Base-by-base conservation (phyloP, 352 stramenopile species). In the Pythium biforme region DNA sequence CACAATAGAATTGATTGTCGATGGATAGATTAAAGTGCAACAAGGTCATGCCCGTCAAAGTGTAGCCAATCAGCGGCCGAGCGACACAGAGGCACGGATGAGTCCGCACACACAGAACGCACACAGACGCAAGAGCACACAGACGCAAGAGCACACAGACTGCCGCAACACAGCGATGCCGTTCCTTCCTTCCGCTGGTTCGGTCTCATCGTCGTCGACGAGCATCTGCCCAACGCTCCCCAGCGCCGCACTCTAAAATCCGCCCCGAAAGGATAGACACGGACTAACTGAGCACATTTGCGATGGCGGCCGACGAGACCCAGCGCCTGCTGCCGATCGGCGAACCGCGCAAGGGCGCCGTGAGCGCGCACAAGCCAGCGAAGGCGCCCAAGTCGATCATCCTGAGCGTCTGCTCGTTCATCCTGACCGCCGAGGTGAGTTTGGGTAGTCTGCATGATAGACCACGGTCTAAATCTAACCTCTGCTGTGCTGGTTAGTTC, bases 391-490 rank as follows among this genome's bases (percentile, higher is more conserved):
- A 83, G 65, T 95, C 86, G 41, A 89, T 93, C 63, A 93, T 95
- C 59, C 49, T 92, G 46, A 90, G 74, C 69, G 86, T 95, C 43
- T 95, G 86, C 74, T 93, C 83, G 3, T 95, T 90, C 68, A 95
- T 95, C 57, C 84, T 95, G 52, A 79, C 92, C 49, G 91, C 86
- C 4, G 86, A 95, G 68, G 77, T 86, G 55, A 14, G 62, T 23
- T 76, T 2, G 74, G 72, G 53, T 56, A 51, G 22, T 37, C 22
- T 52, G 73, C 48, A 73, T 67, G 47, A 49, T 26, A 25, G 75
- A 55, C n/a, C 53, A 62, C 37, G 10, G 27, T 41, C 26, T 20
- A 9, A 54, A n/a, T 19, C 37, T 43, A 43, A 43, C 37, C 37
- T 4, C 17, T 7, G 31, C 12, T 12, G 31, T 39, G 31, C 37